Evolutionary conservation across 2,329 filamentous ascomycete species (phyloP), one percentile per base, ranked within the genome.

Genomic region (Xylariaceae sp.): DNA sequence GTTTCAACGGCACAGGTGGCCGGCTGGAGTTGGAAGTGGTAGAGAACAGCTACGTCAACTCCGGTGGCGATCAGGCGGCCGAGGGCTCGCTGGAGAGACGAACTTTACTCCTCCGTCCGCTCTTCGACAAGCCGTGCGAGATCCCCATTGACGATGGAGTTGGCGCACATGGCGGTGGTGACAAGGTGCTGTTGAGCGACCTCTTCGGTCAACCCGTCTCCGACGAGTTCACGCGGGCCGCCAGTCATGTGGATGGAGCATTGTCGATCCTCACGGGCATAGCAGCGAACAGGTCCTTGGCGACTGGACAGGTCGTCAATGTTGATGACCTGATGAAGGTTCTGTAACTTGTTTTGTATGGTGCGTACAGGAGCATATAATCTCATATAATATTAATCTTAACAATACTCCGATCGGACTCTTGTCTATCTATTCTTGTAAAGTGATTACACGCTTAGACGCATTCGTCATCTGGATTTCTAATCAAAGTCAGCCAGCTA

Each of bases 1-100:
- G 61, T 42, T 76, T 78, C 54, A 78, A 76, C 50, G 74, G 77
- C 3, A 80, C 70, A 0, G 69, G 69, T 4, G 77, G 78, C 0
- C 61, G 77, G 0, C 54, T 81, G 2, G 77, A 81, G 58, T 64
- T 78, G 40, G 74, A 81, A 50, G 73, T 81, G 0, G 73, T 81
- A 0, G 78, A 81, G 57, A 74, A 74, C 42, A 74, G 71, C 47
- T 81, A 81, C 47, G 72, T 76, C 27, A 79, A 78, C 53, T 72
- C 74, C 1, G 76, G 75, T 0, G 76, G 76, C 0, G 73, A 77
- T 19, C 75, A 78, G 53, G 65, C 68, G 2, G 53, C 65, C 0
- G 73, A 78, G 48, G 75, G 74, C 0, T 69, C 69, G 0, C 56
- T 77, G 7, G 73, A 77, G 51, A 63, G 55, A 31, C 63, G 67